These are phyloP conservation scores for Oxalis stricta DNA, from an alignment of 441 rosid species.

Conservation along the genomic window DNA sequence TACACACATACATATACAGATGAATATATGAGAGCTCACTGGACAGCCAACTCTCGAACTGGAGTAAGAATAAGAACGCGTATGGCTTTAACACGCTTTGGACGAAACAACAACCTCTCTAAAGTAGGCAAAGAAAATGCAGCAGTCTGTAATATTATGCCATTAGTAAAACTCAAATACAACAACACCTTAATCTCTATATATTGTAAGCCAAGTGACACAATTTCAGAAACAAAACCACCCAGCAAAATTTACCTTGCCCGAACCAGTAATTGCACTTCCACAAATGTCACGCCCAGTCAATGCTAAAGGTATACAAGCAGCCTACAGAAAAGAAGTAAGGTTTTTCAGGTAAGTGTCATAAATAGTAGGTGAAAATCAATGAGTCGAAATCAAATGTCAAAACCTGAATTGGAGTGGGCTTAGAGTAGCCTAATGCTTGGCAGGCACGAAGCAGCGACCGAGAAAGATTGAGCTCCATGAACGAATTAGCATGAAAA, in stretches of 20 bases:
- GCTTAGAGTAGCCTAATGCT: constrained; percentile 72
- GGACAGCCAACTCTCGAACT: constrained; percentile 83
- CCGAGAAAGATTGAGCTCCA: constrained; percentile 84
- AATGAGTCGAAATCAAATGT: not conserved
- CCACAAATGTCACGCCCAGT: constrained; percentile 91
- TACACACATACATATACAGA: too few relatives aligned
- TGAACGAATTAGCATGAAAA: constrained; percentile 69
- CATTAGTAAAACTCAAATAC: too few relatives aligned
- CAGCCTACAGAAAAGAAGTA: constrained; percentile 39
- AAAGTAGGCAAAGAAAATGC: constrained; percentile 80
- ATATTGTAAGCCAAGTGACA: too few relatives aligned
- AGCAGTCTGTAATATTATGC: constrained; percentile 85
- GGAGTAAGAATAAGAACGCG: constrained; percentile 91
- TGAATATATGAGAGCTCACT: constrained; percentile 39
- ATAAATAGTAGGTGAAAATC: not conserved
- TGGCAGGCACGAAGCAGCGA: constrained; percentile 88
- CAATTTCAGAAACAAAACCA: not conserved
- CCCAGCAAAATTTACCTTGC: constrained; percentile 40
- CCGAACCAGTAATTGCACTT: constrained; percentile 93
- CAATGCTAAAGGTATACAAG: constrained; percentile 78
- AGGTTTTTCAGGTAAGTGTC: not conserved
- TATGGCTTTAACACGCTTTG: constrained; percentile 66
- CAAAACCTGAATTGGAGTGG: constrained; percentile 88
- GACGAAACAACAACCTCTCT: constrained; percentile 78
- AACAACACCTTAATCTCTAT: not conserved